Evolutionary conservation across 2,329 filamentous ascomycete species (phyloP).

Genomic region (Truncatella angustata): DNA sequence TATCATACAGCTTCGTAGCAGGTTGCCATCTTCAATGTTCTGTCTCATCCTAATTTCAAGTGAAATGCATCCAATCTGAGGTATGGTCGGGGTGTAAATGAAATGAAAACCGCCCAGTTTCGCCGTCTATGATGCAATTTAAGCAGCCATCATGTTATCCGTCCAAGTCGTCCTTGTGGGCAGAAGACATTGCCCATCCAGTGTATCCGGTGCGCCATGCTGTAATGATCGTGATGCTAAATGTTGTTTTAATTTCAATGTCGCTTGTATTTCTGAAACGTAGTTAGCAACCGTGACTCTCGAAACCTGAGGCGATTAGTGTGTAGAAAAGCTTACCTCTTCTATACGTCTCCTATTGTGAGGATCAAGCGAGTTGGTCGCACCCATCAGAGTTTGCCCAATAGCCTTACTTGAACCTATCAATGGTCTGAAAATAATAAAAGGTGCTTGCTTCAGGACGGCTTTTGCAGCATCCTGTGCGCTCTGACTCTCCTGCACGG

Average conservation of each 20-base stretch:
- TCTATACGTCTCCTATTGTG: constrained; percentile 77
- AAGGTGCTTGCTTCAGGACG: constrained; percentile 81
- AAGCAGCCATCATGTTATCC: neutral
- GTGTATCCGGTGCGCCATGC: neutral
- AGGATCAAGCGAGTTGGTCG: constrained; percentile 87
- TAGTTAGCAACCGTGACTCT: constrained; percentile 10
- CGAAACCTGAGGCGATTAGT: neutral
- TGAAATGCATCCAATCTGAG: neutral
- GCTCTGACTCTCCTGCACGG: constrained; percentile 82
- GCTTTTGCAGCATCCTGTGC: constrained; percentile 78
- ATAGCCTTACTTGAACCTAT: constrained; percentile 88
- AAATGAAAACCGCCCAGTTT: neutral
- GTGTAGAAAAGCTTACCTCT: constrained; percentile 68
- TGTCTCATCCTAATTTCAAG: too few relatives aligned
- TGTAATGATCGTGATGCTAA: constrained; percentile 2
- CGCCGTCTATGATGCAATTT: constrained; percentile 4
- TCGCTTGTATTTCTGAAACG: constrained; percentile 47
- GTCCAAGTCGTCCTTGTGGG: neutral
- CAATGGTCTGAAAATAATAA: constrained; percentile 84
- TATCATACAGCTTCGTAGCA: too few relatives aligned
- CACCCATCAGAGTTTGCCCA: constrained; percentile 85
- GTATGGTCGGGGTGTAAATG: neutral
- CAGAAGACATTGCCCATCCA: neutral
- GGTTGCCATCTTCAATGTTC: too few relatives aligned
- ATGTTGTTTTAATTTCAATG: constrained; percentile 26